These are phyloP conservation scores for Ministeria vibrans DNA, from an alignment of 78 protist species.

Conservation along the genomic window DNA sequence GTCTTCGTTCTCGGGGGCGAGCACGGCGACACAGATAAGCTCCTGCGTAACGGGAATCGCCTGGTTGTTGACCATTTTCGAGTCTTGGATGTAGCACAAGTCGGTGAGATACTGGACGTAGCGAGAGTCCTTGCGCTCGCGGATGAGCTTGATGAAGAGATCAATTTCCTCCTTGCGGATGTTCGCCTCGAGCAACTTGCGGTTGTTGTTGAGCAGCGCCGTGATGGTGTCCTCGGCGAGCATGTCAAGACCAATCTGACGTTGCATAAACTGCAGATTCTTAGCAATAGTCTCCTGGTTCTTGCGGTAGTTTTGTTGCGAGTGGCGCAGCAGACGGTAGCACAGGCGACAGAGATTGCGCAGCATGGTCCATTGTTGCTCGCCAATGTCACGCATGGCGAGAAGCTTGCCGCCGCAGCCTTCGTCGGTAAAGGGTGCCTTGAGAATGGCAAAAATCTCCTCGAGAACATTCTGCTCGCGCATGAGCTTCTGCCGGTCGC, in stretches of 20 bases:
- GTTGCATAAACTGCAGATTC: conserved; percentile 20
- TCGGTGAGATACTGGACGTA: conserved; percentile 13
- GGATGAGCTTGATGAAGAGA: conserved; percentile 14
- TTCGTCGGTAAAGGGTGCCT: conserved; percentile 1
- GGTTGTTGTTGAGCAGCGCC: conserved; percentile 25
- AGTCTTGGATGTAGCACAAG: too few species aligned
- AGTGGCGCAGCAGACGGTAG: conserved; percentile 12
- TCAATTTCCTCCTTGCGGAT: not conserved
- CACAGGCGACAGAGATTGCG: conserved; percentile 19
- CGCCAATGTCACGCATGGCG: not conserved
- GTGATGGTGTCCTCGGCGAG: conserved; percentile 37
- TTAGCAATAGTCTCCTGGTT: conserved; percentile 25
- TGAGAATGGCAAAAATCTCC: conserved; percentile 4
- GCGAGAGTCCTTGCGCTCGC: not conserved
- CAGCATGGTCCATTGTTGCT: not conserved
- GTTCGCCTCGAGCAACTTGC: conserved; percentile 15
- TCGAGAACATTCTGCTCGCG: conserved; percentile 27
- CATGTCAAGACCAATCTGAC: conserved; percentile 16
- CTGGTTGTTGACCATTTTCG: conserved; percentile 4
- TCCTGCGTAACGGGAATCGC: conserved; percentile 23
- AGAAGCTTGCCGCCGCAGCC: not conserved
- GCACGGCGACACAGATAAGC: conserved; percentile 2
- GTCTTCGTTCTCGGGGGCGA: conserved; percentile 9
- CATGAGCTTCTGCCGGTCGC: conserved; percentile 16
- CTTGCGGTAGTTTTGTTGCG: not conserved